Conservation (phyloP, 2,329 filamentous ascomycete genomes). For the Arthroderma sp. region DNA sequence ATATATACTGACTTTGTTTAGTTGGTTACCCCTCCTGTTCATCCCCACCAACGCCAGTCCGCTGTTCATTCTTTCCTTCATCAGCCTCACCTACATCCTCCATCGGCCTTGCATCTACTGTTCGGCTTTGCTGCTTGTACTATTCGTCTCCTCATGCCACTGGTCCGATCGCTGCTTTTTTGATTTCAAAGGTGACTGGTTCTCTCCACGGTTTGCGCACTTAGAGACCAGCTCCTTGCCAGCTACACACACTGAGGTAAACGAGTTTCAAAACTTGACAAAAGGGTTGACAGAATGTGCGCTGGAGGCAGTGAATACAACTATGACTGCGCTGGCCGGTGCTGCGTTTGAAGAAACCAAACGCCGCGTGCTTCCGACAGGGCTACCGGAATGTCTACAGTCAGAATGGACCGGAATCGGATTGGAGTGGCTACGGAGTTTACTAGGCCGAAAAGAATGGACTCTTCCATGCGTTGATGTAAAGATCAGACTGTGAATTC, state of each 20-base stretch:
- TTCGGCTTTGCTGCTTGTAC: constrained; percentile 84
- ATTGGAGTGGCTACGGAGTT: constrained; percentile 70
- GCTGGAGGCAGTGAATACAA: constrained; percentile 49
- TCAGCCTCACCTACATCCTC: constrained; percentile 88
- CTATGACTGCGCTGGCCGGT: constrained; percentile 52
- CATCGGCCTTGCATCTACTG: constrained; percentile 97
- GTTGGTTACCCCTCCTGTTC: constrained; percentile 78
- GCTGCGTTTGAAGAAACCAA: constrained; percentile 52
- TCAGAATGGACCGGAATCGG: constrained; percentile 64
- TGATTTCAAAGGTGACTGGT: constrained; percentile 86
- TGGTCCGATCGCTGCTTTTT: constrained; percentile 87
- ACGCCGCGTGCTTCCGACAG: constrained; percentile 20
- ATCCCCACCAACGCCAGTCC: constrained; percentile 77
- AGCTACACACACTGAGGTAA: no score
- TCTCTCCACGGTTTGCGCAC: constrained; percentile 54
- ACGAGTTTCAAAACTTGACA: constrained; percentile 9
- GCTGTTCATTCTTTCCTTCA: constrained; percentile 74
- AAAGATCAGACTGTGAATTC: constrained; percentile 55
- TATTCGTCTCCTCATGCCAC: constrained; percentile 83
- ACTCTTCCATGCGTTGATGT: constrained; percentile 83
- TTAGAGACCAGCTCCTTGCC: background rate
- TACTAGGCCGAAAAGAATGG: constrained; percentile 77
- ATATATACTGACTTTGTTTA: constrained; percentile 22
- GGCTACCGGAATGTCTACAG: constrained; percentile 25
- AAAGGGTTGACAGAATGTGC: constrained; percentile 25